phyloP scores from a whole-genome alignment of 1,284 basidiomycete genomes.

The Pseudozyma sp. region DNA sequence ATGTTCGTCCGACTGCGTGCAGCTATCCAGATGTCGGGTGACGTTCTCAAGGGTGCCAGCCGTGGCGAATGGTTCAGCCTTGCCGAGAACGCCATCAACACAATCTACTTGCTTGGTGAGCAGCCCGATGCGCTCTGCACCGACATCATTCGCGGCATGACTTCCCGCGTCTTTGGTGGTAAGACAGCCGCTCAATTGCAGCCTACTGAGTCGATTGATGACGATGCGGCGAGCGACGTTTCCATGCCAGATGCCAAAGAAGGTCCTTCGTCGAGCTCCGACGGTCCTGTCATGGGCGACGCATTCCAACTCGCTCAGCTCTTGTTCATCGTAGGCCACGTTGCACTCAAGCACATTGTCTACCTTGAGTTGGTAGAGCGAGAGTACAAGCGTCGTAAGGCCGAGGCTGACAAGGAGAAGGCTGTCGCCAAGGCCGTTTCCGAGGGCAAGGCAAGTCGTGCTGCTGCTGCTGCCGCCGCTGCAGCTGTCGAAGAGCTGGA shows the following conservation, averaged over 20 bases:
- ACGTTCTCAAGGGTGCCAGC: conserved; percentile 36
- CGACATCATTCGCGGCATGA: conserved; percentile 83
- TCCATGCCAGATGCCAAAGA: conserved; percentile 41
- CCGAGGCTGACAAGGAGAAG: conserved; percentile 77
- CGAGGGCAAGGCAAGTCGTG: conserved; percentile 56
- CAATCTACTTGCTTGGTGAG: conserved; percentile 91
- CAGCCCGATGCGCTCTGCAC: conserved; percentile 90
- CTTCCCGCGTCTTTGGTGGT: conserved; percentile 78
- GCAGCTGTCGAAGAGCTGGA: conserved; percentile 80
- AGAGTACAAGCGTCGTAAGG: conserved; percentile 95
- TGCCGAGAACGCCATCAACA: conserved; percentile 96
- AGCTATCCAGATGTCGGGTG: conserved; percentile 67
- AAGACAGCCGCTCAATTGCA: conserved; percentile 14
- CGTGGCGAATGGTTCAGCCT: conserved; percentile 78
- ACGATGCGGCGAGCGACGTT: conserved; percentile 38
- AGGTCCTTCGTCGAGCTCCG: conserved; percentile 9
- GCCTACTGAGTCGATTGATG: conserved; percentile 11
- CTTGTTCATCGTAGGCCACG: conserved; percentile 92
- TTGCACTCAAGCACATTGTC: conserved; percentile 96
- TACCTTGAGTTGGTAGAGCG: conserved; percentile 96
- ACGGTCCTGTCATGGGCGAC: conserved; percentile 35
- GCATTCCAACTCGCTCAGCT: conserved; percentile 90
- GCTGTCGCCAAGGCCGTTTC: conserved; percentile 51
- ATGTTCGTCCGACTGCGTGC: conserved; percentile 87
- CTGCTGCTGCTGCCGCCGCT: conserved; percentile 47